Conservation (phyloP, 2,329 filamentous ascomycete species). For the Diaporthe sp. region DNA sequence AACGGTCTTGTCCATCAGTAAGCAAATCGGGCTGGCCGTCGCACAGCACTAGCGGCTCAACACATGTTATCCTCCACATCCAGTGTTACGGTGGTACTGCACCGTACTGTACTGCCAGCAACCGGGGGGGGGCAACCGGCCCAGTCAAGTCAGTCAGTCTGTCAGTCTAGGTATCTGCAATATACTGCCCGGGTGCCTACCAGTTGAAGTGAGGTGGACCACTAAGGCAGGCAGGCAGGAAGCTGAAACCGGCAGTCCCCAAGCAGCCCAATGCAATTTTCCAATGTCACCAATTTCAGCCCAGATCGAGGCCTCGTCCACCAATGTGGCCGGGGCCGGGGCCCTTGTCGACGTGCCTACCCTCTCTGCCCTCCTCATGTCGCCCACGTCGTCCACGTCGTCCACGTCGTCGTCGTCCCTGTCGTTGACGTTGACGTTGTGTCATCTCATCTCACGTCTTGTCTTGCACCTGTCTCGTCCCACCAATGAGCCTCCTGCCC, state of each 20-base stretch:
- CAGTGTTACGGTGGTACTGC: neutral
- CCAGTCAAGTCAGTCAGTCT: too few relatives aligned
- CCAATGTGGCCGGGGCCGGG: too few relatives aligned
- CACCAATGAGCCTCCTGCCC: constrained; percentile 13
- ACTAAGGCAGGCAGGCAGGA: neutral
- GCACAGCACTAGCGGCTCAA: constrained; percentile 17
- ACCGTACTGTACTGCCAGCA: neutral
- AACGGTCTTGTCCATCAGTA: neutral
- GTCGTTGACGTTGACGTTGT: neutral
- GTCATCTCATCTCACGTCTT: neutral
- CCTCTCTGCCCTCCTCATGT: neutral
- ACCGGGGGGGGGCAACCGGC: neutral
- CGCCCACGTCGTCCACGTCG: too few relatives aligned
- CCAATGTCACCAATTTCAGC: neutral
- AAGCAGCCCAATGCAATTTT: neutral
- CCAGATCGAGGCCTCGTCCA: neutral
- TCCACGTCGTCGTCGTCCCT: neutral
- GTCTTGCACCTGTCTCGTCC: neutral
- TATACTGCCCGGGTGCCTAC: neutral
- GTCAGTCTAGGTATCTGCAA: neutral
- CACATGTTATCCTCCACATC: constrained; percentile 8
- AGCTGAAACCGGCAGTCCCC: constrained; percentile 17
- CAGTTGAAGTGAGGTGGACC: neutral
- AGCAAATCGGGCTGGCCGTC: constrained; percentile 16
- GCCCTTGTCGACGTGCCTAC: neutral